phyloP scores from a whole-genome alignment of 306 rosid genomes.

The Potentilla sterilis region DNA sequence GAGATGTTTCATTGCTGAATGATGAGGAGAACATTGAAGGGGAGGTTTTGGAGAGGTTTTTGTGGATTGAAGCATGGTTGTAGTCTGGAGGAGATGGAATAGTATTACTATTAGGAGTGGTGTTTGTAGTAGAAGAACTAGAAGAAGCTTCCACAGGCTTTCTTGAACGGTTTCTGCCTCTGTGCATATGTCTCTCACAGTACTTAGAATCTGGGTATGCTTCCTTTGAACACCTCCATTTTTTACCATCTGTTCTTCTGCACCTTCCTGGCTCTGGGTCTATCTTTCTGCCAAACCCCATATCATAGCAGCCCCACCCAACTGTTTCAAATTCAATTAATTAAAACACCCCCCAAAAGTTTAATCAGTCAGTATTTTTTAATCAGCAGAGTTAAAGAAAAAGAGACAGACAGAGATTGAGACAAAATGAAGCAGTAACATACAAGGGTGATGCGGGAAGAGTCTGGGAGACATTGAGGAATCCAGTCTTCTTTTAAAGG shows the following conservation, averaged over 20 bases:
- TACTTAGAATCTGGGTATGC: constrained; percentile 98
- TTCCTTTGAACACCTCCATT: constrained; percentile 99
- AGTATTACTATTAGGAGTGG: constrained; percentile 13
- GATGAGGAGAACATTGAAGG: constrained; percentile 46
- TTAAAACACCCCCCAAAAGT: not conserved
- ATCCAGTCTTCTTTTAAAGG: constrained; percentile 82
- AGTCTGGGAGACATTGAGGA: constrained; percentile 69
- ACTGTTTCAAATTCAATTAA: constrained; percentile 44
- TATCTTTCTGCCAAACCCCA: constrained; percentile 91
- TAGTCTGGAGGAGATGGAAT: constrained; percentile 10
- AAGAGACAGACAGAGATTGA: not conserved
- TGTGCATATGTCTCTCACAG: constrained; percentile 98
- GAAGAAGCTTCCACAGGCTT: constrained; percentile 99
- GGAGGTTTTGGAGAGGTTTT: constrained; percentile 38
- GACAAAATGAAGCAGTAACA: not conserved
- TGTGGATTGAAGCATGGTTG: constrained; percentile 38
- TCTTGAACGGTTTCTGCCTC: constrained; percentile 99
- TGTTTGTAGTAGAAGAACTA: constrained; percentile 24
- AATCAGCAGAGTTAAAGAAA: not conserved
- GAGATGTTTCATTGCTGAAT: constrained; percentile 29
- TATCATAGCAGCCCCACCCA: constrained; percentile 94
- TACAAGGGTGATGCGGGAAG: constrained; percentile 79
- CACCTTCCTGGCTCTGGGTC: constrained; percentile 99
- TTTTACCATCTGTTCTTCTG: constrained; percentile 99
- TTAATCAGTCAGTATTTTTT: not conserved